phyloP scores from a whole-genome alignment of 2,329 filamentous ascomycete species.

The Paramyrothecium roridum region DNA sequence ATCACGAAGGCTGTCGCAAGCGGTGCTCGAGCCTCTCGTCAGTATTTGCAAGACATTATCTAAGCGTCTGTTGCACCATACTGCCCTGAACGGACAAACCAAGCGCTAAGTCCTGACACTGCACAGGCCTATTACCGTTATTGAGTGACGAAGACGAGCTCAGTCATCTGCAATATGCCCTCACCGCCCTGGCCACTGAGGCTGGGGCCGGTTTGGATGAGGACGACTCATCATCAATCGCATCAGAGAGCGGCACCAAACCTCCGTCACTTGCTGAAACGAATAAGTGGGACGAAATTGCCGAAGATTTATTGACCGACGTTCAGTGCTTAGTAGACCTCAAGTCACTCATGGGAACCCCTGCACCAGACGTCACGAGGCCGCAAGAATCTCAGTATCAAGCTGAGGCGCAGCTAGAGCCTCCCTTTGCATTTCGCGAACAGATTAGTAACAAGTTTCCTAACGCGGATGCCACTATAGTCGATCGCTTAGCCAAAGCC shows the following conservation, averaged over 20 bases:
- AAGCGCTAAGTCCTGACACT: too few relatives aligned
- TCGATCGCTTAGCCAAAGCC: background rate
- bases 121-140: background rate
- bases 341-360: background rate
- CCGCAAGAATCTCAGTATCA: background rate
- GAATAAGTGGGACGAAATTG: background rate
- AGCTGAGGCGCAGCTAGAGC: background rate
- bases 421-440: background rate
- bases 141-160: background rate
- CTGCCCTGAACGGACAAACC: too few relatives aligned
- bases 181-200: background rate
- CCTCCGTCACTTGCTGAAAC: background rate
- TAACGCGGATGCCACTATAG: background rate
- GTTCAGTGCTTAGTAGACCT: background rate
- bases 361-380: background rate
- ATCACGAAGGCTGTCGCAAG: background rate
- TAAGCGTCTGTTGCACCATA: background rate
- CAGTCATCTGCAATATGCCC: background rate
- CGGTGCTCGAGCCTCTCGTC: background rate
- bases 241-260: background rate
- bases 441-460: background rate
- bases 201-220: background rate
- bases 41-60: background rate
- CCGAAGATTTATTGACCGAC: background rate
- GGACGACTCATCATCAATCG: background rate